Base-by-base conservation (phyloP, 345 rosid species). In the Eucalyptus marginata region DNA sequence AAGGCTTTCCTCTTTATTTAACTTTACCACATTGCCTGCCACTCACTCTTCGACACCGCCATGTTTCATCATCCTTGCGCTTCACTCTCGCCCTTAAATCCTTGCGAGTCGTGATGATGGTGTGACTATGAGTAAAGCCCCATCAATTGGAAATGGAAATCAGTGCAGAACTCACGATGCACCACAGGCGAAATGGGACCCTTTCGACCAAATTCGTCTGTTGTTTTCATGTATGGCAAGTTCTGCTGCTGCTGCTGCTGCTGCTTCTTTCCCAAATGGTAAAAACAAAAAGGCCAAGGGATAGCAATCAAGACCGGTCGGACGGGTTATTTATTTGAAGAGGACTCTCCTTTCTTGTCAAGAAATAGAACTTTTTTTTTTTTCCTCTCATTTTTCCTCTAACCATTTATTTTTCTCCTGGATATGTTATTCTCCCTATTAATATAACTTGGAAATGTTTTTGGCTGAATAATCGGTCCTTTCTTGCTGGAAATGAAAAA, bases 261-360 rank as follows among this genome's bases (percentile, higher is more conserved):
- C 36, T 64, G 0, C 76, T n/a, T n/a, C 10, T 62, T 62, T 64
- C 18, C 76, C 40, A 64, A 64, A n/a, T 64, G 76, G 76, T 14
- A 7, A 15, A 64, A 64, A 64, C 20, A 7, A 64, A n/a, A n/a
- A 64, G 36, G 36, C 76, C 68, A n/a, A 64, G 76, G 40, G 36
- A n/a, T n/a, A n/a, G 36, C 36, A 64, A 7, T 64, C 36, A 4
- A n/a, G 40, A 64, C 36, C 5, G 16, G 31, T 59, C 3, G 15
- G 33, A 62, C 7, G 24, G 51, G 71, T 87, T 80, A 49, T 88
- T 93, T 90, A 89, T 88, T 92, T 88, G 27, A 86, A 64, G 17
- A 89, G 44, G 17, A 18, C 7, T 86, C 91, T 66, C 49, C 89
- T 56, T 96, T 94, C 93, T 96, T 93, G 94, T 96, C 89, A 92